Evolutionary conservation across 2,329 filamentous ascomycete genomes (phyloP), one percentile per base, ranked within the genome.

Genomic region (Hypomyces perniciosus): DNA sequence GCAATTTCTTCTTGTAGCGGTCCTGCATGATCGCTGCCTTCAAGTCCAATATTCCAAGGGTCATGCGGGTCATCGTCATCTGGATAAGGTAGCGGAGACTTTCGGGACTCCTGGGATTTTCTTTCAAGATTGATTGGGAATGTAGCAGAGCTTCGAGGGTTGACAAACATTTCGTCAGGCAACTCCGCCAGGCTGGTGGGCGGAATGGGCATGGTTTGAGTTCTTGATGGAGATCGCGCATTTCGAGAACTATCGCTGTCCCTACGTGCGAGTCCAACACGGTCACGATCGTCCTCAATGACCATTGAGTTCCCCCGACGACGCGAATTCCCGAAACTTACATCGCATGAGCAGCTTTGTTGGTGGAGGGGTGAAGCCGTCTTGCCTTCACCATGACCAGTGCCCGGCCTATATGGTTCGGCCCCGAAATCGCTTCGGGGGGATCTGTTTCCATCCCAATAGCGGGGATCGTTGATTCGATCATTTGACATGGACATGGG

Each of bases 331-430:
- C 44, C 40, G 20, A 50, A 50, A 2, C 28, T 34, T 40, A 74
- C 73, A 20, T 73, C 72, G 28, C 67, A 69, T 3, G 70, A 72
- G 33, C 68, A 67, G 13, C 62, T 70, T 6, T 66, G 61, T 54
- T 56, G 63, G 59, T 45, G 63, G 46, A 54, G 53, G 2, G 62
- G 56, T 6, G 59, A 54, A 6, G 47, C 54, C 26, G 46, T 55
- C 6, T 53, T 35, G 9, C 51, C 53, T 4, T 63, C 60, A 6
- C 58, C 57, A 12, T 65, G 62, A 3, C 48, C 12, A 41, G 26
- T 59, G 56, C 37, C 54, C 56, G 45, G 40, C 9, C 37, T 46
- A 46, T 64, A 60, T 0, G 60, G 50, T 4, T 65, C 65, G 4
- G 68, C 68, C 44, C 60, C 65, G 31, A 61, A 65, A n/a, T 58